Conservation (phyloP, 2,329 filamentous ascomycete species). For the Aspergillus sergii region DNA sequence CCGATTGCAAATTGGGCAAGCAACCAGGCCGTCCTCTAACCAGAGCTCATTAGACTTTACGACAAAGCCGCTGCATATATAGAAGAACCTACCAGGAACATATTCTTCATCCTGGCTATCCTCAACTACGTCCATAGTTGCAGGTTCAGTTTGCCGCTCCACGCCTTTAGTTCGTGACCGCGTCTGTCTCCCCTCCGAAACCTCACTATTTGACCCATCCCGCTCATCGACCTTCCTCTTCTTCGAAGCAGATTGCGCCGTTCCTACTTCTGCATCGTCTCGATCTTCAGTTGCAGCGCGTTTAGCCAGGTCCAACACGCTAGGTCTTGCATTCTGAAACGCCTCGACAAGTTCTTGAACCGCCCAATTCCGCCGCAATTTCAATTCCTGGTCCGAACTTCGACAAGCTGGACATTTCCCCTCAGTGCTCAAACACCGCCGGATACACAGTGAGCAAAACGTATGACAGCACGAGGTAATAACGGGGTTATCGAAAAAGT, state of each 20-base stretch:
- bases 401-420: conserved; percentile 88
- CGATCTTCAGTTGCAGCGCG: conserved; percentile 55
- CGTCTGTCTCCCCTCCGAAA: conserved; percentile 34
- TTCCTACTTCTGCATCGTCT: conserved; percentile 48
- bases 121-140: conserved; percentile 35
- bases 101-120: conserved; percentile 47
- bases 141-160: conserved; percentile 14
- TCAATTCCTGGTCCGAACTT: conserved; percentile 76
- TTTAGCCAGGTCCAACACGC: conserved; percentile 66
- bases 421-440: conserved; percentile 77
- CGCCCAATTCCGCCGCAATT: conserved; percentile 80
- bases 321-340: conserved; percentile 68
- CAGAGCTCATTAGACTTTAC: conserved; percentile 18
- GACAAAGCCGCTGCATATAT: not conserved
- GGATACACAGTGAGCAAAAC: conserved; percentile 95
- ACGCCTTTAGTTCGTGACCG: conserved; percentile 35
- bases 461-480: conserved; percentile 94
- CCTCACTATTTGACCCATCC: conserved; percentile 34
- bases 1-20: conserved; percentile 78
- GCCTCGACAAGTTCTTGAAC: conserved; percentile 82
- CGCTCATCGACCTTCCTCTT: conserved; percentile 41
- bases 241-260: conserved; percentile 32
- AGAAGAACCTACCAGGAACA: conserved; percentile 32
- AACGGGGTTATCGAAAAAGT: conserved; percentile 93
- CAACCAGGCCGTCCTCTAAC: conserved; percentile 72